phyloP scores from a whole-genome alignment of 345 rosid species.

The Corchorus olitorius region DNA sequence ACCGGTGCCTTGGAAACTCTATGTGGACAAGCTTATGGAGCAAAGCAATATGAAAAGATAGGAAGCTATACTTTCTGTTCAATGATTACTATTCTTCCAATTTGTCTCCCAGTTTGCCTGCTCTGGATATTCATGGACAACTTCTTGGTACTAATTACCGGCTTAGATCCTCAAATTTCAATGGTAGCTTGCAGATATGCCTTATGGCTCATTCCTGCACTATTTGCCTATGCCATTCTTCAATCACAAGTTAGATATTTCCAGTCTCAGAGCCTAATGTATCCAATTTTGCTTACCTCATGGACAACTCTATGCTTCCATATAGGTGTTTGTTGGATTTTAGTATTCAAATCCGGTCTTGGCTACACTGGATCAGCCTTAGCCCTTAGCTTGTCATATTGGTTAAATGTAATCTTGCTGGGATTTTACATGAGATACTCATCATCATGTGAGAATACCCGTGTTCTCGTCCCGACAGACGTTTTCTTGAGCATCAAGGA shows the following conservation, averaged over 20 bases:
- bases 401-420: neutral
- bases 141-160: neutral
- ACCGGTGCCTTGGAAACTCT: neutral
- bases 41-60: neutral
- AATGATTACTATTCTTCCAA: no score
- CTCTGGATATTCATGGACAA: conserved; percentile 14
- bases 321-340: conserved; percentile 9
- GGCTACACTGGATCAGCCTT: neutral
- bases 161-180: neutral
- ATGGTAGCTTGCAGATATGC: neutral
- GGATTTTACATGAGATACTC: conserved; percentile 6
- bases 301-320: neutral
- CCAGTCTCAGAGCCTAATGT: neutral
- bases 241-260: conserved; percentile 11
- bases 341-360: neutral
- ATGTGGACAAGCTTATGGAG: conserved; percentile 14
- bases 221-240: conserved; percentile 15
- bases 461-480: conserved; percentile 15
- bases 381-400: neutral
- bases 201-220: conserved; percentile 3
- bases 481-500: conserved; percentile 34
- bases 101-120: neutral
- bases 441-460: conserved; percentile 9
- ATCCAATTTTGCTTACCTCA: neutral
- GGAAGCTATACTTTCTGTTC: conserved; percentile 22